These are phyloP conservation scores for Babesia caballi DNA, from an alignment of 169 alveolate genomes.

Conservation along the genomic window DNA sequence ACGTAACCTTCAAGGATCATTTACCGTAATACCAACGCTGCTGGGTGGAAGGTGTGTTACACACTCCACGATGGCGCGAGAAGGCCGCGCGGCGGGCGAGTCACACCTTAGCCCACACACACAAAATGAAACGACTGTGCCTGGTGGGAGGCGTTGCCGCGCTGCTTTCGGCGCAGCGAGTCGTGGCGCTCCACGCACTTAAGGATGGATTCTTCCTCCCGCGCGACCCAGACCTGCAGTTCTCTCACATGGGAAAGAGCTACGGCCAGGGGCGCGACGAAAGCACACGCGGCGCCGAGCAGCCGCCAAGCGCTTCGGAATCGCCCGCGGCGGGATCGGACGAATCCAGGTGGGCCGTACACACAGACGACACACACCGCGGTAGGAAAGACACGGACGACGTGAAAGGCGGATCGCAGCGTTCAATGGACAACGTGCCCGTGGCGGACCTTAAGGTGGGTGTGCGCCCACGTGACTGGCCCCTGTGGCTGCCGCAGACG, in stretches of 20 bases:
- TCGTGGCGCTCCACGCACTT: slow-evolving; percentile 4
- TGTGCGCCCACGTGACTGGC: neutral
- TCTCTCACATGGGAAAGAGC: slow-evolving; percentile 31
- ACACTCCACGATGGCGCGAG: neutral
- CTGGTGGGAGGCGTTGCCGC: neutral
- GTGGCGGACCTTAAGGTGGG: slow-evolving; percentile 20
- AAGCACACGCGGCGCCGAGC: neutral
- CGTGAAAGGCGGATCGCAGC: slow-evolving; percentile 18
- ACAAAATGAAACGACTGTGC: neutral
- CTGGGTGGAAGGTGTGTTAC: neutral
- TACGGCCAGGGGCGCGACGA: neutral
- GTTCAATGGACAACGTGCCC: slow-evolving; percentile 25
- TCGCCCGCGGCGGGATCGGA: neutral
- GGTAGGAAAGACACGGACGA: neutral
- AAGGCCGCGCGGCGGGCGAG: neutral
- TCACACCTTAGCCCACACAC: neutral
- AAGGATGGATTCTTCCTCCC: slow-evolving; percentile 1
- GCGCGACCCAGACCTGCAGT: slow-evolving; percentile 10
- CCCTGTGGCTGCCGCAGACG: neutral
- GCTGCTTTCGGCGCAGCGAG: neutral
- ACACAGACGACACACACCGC: neutral
- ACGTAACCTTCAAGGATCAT: neutral
- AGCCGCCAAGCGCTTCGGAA: neutral
- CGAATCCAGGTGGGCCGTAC: neutral
- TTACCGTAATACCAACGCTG: neutral